Percentiles rank a stretch among this genome's conserved stretches.
Evolutionary conservation across 2,329 filamentous ascomycete genomes (phyloP).

Genomic region (Ceratocystis colombiana): DNA sequence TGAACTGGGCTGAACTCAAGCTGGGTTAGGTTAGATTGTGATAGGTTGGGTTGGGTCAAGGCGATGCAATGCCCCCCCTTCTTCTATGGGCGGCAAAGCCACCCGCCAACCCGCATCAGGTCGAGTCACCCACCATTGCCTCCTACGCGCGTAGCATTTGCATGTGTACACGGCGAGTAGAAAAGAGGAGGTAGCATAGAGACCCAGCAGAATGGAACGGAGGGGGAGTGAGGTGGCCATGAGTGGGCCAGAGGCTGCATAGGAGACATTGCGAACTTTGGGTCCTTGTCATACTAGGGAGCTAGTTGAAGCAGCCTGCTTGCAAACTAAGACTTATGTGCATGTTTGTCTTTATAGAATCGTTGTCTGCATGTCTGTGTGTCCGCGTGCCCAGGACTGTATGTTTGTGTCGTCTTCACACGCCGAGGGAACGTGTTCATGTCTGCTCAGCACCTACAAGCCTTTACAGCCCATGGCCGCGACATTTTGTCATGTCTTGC

Average conservation of each 20-base stretch:
- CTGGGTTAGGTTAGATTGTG: no score
- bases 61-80: no score
- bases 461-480: not conserved
- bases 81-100: not conserved
- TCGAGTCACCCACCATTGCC: not conserved
- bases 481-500: not conserved
- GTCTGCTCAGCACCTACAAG: not conserved
- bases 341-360: not conserved
- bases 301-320: not conserved
- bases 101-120: not conserved
- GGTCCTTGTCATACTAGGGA: not conserved
- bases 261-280: no score
- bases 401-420: not conserved
- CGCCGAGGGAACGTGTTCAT: not conserved
- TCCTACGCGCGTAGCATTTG: not conserved
- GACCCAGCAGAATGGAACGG: not conserved
- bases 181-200: no score
- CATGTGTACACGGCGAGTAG: not conserved
- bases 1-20: no score
- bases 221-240: not conserved
- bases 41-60: no score
- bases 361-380: not conserved
- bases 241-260: not conserved
- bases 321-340: not conserved
- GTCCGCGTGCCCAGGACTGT: not conserved